Conservation (phyloP, 306 rosid species). For the Dalbergia oliveri region DNA sequence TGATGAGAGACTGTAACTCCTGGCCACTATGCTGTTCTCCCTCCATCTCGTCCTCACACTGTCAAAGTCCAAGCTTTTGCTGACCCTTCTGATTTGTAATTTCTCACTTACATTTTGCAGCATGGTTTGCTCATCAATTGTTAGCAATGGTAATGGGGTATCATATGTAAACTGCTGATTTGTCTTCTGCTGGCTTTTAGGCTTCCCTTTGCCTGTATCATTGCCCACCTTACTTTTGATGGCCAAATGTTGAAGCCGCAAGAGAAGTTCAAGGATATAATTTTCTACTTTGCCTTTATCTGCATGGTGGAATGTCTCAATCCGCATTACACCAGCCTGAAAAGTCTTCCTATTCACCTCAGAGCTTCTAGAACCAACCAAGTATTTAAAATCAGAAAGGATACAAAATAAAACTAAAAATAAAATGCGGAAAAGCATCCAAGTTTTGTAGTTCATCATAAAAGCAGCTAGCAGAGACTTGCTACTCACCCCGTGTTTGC, state of each 20-base stretch:
- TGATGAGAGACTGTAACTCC: constrained; percentile 65
- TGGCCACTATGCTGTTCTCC: constrained; percentile 50
- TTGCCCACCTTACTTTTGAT: constrained; percentile 48
- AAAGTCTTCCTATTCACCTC: constrained; percentile 56
- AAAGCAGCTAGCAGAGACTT: constrained; percentile 14
- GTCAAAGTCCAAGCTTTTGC: constrained; percentile 75
- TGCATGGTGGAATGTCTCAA: constrained; percentile 86
- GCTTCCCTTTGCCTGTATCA: constrained; percentile 41
- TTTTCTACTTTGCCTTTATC: constrained; percentile 74
- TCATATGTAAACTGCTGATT: constrained; percentile 35
- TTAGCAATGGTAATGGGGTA: constrained; percentile 29
- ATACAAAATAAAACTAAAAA: constrained; percentile 2
- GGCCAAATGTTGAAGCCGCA: constrained; percentile 80
- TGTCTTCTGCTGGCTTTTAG: constrained; percentile 41
- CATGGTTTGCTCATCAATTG: constrained; percentile 65
- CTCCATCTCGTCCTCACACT: constrained; percentile 42
- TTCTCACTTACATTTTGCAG: constrained; percentile 60
- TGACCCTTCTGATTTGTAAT: constrained; percentile 50
- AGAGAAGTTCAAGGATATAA: constrained; percentile 65
- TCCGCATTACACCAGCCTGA: constrained; percentile 59
- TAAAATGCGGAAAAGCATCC: not conserved
- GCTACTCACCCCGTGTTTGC: constrained; percentile 75
- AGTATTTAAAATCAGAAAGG: constrained; percentile 25
- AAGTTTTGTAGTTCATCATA: constrained; percentile 20
- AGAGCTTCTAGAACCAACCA: constrained; percentile 55